Base-by-base conservation (phyloP, 1,284 basidiomycete genomes). In the Thelephora terrestris region DNA sequence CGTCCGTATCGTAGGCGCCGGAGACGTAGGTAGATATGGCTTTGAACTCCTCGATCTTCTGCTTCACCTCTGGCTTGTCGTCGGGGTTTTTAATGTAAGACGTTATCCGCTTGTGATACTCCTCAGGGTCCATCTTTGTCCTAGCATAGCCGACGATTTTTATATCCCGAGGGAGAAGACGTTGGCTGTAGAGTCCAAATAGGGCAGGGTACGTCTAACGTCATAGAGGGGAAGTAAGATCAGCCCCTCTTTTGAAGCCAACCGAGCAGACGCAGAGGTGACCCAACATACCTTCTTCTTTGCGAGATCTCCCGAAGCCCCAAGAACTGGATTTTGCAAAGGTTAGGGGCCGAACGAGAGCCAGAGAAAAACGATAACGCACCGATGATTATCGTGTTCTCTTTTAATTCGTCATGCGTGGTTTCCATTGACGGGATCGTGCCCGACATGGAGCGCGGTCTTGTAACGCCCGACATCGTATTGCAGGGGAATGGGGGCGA, bases 271-370 rank as follows among this genome's bases (percentile, higher is more conserved):
- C 47, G 50, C 50, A 54, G 21, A 34, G 14, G 12, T 12, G n/a
- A 20, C 43, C 45, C 43, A 43, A 18, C 49, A 39, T 46, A 88
- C 93, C 80, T 99, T 99, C 76, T 99, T 99, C 85, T 97, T 97
- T 52, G 95, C 96, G 46, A 99, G 76, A 75, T 99, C 95, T 47
- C 95, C 95, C 51, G 91, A 96, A 20, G 95, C 95, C 52, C 96
- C 96, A 52, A 96, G 81, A 49, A 99, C 95, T 93, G 60, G 29
- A 45, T 46, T 47, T 20, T 17, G 43, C 34, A 50, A 16, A 16
- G 10, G 12, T 42, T 6, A 42, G 45, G 47, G 50, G 59, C 45
- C 47, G 46, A 40, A 48, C 55, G 39, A 60, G 54, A 50, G 48
- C 50, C 45, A 55, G 48, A 25, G 36, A 25, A 24, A 14, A 39